Evolutionary conservation across 192 early-diverging fungal species (phyloP), one percentile per base, ranked within the genome.

Genomic region (Jimgerdemannia lactiflua): DNA sequence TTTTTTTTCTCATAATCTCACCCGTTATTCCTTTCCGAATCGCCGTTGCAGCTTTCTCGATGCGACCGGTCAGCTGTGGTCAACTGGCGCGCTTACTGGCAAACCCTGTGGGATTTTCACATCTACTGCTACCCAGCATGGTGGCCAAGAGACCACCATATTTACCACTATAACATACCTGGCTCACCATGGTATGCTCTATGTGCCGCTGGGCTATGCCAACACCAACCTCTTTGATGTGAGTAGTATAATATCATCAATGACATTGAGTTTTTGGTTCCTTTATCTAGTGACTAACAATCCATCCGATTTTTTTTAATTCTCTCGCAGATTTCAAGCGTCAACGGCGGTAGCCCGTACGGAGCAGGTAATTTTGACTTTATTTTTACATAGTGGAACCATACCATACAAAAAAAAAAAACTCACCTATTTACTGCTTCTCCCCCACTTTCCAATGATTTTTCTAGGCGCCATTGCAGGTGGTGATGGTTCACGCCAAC

Each of bases 111-210:
- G 92, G 63, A 79, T 86, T 69, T 96, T 96, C 86, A 89, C 87
- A 70, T 92, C 93, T 64, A 94, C 92, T 8, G 88, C 81, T 3
- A 80, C 85, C 49, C 92, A 93, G 81, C 89, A 91, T 77, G 93
- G 93, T 72, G 93, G 93, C 39, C 93, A 94, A 79, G 94, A 96
- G 75, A 86, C 86, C 49, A 94, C 93, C 8, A 86, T 87, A 42
- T 74, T 89, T 2, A 86, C 88, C 29, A 78, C 92, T 70, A 67
- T 95, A 39, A 82, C 91, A 7, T 84, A 87, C 77, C 84, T 93
- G 20, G 88, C 85, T 4, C 93, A 94, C 82, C 92, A 94, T 75
- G 94, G 93, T 67, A 87, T 96, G 65, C 82, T 86, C 70, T 96
- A 84, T 75, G 91, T 94, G 65, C 93, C 94, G 7, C 73, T 94